Conservation (phyloP, 768 basidiomycete species). For the Cyclocybe aegerita region DNA sequence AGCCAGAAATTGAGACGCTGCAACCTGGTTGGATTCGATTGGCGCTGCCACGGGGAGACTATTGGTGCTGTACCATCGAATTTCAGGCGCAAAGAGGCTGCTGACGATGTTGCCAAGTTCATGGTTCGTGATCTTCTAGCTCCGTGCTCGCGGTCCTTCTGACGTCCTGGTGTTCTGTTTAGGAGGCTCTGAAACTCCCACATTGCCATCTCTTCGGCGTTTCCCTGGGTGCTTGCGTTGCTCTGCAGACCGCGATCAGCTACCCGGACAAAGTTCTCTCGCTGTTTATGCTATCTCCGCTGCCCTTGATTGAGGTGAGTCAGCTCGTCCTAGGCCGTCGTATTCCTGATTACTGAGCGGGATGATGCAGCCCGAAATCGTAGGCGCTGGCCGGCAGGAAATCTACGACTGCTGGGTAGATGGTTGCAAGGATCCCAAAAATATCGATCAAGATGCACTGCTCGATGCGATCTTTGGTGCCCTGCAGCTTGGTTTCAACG, state of each 20-base stretch:
- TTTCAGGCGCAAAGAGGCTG: conserved; percentile 28
- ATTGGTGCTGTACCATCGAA: conserved; percentile 21
- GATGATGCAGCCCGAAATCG: conserved; percentile 26
- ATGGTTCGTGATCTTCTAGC: conserved; percentile 25
- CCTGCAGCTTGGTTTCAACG: conserved; percentile 32
- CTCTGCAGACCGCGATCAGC: conserved; percentile 30
- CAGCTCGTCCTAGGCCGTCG: neutral
- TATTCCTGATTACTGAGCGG: neutral
- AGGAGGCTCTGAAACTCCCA: conserved; percentile 36
- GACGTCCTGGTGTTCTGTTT: neutral
- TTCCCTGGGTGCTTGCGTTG: conserved; percentile 34
- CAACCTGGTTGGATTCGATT: conserved; percentile 35
- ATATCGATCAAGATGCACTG: conserved; percentile 21
- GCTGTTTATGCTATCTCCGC: conserved; percentile 33
- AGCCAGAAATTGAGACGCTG: conserved; percentile 32
- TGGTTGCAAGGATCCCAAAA: conserved; percentile 17
- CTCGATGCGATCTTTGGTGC: conserved; percentile 27
- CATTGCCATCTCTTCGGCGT: conserved; percentile 38
- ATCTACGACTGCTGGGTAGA: conserved; percentile 31
- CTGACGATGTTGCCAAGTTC: conserved; percentile 32
- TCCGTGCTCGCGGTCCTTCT: neutral
- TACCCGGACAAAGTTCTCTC: conserved; percentile 34
- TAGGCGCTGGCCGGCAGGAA: conserved; percentile 32
- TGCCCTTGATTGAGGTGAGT: conserved; percentile 33
- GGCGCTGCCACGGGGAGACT: conserved; percentile 32